phyloP scores from a whole-genome alignment of 179 eudicot genomes.

The Silene vulgaris region DNA sequence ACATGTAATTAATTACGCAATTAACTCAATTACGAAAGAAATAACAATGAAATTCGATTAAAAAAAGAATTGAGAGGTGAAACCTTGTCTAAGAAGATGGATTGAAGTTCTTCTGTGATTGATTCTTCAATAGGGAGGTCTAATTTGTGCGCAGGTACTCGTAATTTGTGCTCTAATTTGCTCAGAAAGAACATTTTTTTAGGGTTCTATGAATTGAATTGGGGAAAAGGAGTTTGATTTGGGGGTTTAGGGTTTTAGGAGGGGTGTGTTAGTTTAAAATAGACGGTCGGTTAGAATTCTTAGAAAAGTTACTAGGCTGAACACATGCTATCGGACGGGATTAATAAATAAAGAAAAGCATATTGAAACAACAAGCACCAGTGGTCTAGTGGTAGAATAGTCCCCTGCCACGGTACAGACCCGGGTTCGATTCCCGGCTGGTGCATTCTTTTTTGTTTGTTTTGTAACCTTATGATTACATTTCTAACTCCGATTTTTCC shows the following conservation, averaged over 20 bases:
- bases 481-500: too few species aligned
- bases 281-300: too few species aligned
- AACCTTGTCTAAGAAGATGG: not conserved
- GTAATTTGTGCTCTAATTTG: not conserved
- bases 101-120: not conserved
- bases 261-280: not conserved
- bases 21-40: too few species aligned
- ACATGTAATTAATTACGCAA: not conserved
- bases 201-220: not conserved
- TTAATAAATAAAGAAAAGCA: too few species aligned
- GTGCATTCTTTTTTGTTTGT: slow-evolving; percentile 27
- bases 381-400: slow-evolving; percentile 87
- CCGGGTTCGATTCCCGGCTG: slow-evolving; percentile 78
- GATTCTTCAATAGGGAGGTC: not conserved
- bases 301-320: too few species aligned
- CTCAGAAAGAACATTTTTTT: not conserved
- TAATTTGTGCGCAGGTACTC: not conserved
- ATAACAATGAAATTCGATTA: not conserved
- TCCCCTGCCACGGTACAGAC: slow-evolving; percentile 79
- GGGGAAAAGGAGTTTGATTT: not conserved
- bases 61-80: not conserved
- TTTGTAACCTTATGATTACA: too few species aligned
- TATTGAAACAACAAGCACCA: slow-evolving; percentile 29
- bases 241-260: not conserved
- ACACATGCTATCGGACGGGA: too few species aligned